Conservation (phyloP, 1,284 basidiomycete genomes). For the Ceratobasidium sp. region DNA sequence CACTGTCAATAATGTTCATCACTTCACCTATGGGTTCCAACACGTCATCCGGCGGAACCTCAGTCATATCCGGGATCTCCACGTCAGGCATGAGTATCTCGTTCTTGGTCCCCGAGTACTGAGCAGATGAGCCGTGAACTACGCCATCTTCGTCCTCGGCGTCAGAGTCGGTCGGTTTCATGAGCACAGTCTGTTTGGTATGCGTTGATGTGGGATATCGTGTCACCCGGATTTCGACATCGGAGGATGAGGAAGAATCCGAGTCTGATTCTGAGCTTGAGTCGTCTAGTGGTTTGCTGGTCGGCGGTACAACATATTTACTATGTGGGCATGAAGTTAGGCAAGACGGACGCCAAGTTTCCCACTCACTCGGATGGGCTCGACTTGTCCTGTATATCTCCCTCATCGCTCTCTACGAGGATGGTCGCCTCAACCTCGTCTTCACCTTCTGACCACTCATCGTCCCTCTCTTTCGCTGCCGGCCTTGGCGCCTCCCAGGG, state of each 20-base stretch:
- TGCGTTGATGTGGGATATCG: constrained; percentile 19
- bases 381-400: background rate
- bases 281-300: constrained; percentile 5
- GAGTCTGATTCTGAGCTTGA: constrained; percentile 59
- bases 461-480: background rate
- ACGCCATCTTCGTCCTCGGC: constrained; percentile 56
- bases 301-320: background rate
- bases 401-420: constrained; percentile 18
- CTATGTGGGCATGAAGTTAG: background rate
- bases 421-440: constrained; percentile 32
- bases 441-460: constrained; percentile 41
- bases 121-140: constrained; percentile 41
- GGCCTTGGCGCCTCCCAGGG: background rate
- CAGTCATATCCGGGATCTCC: constrained; percentile 59
- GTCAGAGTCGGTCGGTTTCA: constrained; percentile 39
- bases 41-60: constrained; percentile 64
- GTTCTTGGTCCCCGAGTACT: constrained; percentile 56
- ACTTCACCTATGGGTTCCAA: constrained; percentile 82
- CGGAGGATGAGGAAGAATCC: constrained; percentile 57
- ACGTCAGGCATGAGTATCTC: constrained; percentile 59
- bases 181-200: constrained; percentile 39
- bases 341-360: background rate
- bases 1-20: constrained; percentile 76
- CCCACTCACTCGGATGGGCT: constrained; percentile 31
- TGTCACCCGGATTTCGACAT: constrained; percentile 61